A percentile compares a stretch with the other conserved stretches of the same genome.
These are phyloP conservation scores for Aspergillus puulaauensis DNA, from an alignment of 2,329 filamentous ascomycete species.

Conservation along the genomic window DNA sequence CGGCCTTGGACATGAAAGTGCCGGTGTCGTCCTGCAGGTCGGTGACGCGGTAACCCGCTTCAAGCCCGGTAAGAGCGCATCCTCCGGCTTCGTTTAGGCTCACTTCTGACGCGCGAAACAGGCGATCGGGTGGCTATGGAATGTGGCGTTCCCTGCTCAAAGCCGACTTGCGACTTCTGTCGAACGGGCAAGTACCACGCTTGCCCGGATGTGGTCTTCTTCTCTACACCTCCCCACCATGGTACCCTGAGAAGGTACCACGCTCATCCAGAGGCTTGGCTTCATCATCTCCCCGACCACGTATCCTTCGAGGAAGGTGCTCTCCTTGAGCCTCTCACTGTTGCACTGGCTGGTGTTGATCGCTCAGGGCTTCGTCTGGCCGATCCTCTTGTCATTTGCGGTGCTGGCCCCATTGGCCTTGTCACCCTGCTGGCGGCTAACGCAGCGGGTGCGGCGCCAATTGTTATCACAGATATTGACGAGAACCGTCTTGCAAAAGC, in stretches of 20 bases:
- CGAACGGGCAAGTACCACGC: conserved; percentile 19
- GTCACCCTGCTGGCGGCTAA: conserved; percentile 19
- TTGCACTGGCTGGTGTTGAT: conserved; percentile 19
- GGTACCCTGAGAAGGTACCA: conserved; percentile 21
- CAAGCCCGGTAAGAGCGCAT: conserved; percentile 13
- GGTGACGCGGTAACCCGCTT: conserved; percentile 17
- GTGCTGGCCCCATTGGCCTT: conserved; percentile 19
- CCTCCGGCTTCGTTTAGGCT: background rate
- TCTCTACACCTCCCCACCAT: conserved; percentile 21
- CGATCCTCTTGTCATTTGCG: conserved; percentile 19
- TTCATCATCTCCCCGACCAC: conserved; percentile 17
- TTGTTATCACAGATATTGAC: conserved; percentile 21
- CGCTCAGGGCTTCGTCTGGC: conserved; percentile 16
- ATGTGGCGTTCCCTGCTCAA: conserved; percentile 20
- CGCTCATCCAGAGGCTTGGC: conserved; percentile 19
- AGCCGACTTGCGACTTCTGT: conserved; percentile 18
- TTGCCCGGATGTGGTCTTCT: conserved; percentile 21
- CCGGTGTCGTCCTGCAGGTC: conserved; percentile 17
- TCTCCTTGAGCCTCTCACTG: conserved; percentile 17
- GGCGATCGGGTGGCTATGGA: conserved; percentile 20
- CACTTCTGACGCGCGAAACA: background rate
- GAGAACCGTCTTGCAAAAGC: conserved; percentile 17
- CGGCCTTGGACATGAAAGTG: conserved; percentile 22
- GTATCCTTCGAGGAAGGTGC: conserved; percentile 19
- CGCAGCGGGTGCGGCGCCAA: conserved; percentile 18